phyloP scores from a whole-genome alignment of 129 eudicot species.

The Heracleum sosnowskyi region DNA sequence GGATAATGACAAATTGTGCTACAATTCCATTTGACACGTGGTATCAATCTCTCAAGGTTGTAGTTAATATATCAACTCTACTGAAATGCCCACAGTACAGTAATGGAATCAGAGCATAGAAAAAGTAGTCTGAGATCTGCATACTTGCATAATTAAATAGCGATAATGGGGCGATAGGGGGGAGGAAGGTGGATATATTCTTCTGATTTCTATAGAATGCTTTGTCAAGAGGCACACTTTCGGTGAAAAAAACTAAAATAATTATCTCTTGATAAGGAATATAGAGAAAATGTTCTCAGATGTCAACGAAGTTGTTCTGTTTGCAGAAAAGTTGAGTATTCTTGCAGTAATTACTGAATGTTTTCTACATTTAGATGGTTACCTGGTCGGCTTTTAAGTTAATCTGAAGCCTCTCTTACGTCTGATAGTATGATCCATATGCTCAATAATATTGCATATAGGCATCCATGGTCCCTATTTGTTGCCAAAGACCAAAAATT shows the following conservation, averaged over 20 bases:
- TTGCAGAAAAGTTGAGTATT: neutral
- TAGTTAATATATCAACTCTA: slow-evolving; percentile 14
- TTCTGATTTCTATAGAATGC: slow-evolving; percentile 16
- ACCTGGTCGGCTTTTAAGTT: slow-evolving; percentile 13
- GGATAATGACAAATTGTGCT: slow-evolving; percentile 22
- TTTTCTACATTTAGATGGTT: no score
- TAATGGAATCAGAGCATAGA: slow-evolving; percentile 8
- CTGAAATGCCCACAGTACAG: slow-evolving; percentile 5
- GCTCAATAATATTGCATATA: neutral
- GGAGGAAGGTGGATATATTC: slow-evolving; percentile 30
- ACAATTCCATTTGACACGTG: slow-evolving; percentile 39
- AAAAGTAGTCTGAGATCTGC: slow-evolving; percentile 10
- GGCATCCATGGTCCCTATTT: neutral
- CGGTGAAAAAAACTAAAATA: slow-evolving; percentile 13
- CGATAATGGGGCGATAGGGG: slow-evolving; percentile 11
- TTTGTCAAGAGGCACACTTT: slow-evolving; percentile 19
- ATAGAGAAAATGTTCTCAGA: slow-evolving; percentile 10
- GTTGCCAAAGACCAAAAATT: neutral
- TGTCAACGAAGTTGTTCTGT: slow-evolving; percentile 8
- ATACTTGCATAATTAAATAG: slow-evolving; percentile 20
- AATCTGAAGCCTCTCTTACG: neutral
- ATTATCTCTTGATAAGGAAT: neutral
- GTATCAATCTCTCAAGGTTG: slow-evolving; percentile 19
- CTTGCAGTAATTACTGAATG: no score
- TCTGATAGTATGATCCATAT: slow-evolving; percentile 6